Percentiles rank a stretch among this genome's conserved stretches.
These are phyloP conservation scores for Phylloporus sp. DNA, from an alignment of 768 basidiomycete species.

Conservation along the genomic window DNA sequence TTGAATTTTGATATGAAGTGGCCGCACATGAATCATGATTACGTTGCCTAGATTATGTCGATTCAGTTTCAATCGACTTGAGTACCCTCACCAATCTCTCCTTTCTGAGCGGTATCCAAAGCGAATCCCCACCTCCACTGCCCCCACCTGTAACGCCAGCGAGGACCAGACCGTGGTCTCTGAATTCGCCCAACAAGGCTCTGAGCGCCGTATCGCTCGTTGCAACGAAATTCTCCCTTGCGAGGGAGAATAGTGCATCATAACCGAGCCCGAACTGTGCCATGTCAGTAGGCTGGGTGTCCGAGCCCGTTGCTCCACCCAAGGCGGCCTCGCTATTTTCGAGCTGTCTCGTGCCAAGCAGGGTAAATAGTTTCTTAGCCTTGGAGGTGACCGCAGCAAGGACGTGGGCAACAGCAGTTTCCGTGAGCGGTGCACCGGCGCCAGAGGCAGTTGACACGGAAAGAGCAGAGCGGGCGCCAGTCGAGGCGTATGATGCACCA, in stretches of 20 bases:
- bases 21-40: not conserved
- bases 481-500: constrained; percentile 40
- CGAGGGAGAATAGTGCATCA: constrained; percentile 66
- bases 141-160: constrained; percentile 37
- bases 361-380: constrained; percentile 75
- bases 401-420: constrained; percentile 76
- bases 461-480: constrained; percentile 25
- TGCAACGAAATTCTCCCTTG: constrained; percentile 82
- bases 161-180: constrained; percentile 85
- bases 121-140: constrained; percentile 48
- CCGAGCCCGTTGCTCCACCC: not conserved
- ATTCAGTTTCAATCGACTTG: constrained; percentile 23
- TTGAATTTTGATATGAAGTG: not conserved
- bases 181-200: constrained; percentile 82
- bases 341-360: constrained; percentile 69
- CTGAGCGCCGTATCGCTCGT: constrained; percentile 82
- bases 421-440: constrained; percentile 49
- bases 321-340: constrained; percentile 41
- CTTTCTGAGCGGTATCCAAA: constrained; percentile 87
- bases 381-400: constrained; percentile 84
- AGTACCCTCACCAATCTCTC: constrained; percentile 60
- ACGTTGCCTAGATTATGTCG: constrained; percentile 7
- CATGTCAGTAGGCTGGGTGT: constrained; percentile 12
- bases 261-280: constrained; percentile 59
- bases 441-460: constrained; percentile 30